Percentiles rank a stretch among this genome's conserved stretches.
These are phyloP conservation scores for Rubroboletus satanas DNA, from an alignment of 768 basidiomycete genomes.

Conservation along the genomic window DNA sequence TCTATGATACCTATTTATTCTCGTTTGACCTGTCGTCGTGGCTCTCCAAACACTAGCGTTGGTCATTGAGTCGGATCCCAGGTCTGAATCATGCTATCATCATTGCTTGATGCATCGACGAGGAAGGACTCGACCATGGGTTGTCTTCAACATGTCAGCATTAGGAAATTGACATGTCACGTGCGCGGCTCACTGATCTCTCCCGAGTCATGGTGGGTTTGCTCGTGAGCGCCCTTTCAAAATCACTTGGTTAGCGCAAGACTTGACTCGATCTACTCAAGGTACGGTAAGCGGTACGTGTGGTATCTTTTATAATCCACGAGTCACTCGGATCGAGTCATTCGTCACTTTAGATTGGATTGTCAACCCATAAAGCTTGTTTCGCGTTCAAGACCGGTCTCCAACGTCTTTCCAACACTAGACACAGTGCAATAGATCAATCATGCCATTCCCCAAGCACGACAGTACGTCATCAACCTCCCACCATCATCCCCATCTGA, in stretches of 20 bases:
- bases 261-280: not conserved
- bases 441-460: conserved; percentile 67
- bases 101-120: not conserved
- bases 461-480: conserved; percentile 51
- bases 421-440: not conserved
- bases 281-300: not conserved
- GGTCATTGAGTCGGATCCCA: not conserved
- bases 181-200: not conserved
- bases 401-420: not conserved
- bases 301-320: not conserved
- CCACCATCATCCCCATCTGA: conserved; percentile 1
- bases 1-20: not conserved
- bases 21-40: not conserved
- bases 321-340: conserved; percentile 18
- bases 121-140: not conserved
- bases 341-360: not conserved
- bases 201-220: not conserved
- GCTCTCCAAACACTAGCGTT: not conserved
- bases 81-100: not conserved
- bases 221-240: too few relatives aligned
- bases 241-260: not conserved
- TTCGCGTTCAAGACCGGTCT: not conserved
- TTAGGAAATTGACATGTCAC: not conserved
- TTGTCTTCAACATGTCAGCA: too few relatives aligned
- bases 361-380: not conserved